Percentiles rank a stretch among this genome's conserved stretches.
These are phyloP conservation scores for Colletotrichum eremochloae DNA, from an alignment of 2,329 filamentous ascomycete genomes.

Conservation along the genomic window DNA sequence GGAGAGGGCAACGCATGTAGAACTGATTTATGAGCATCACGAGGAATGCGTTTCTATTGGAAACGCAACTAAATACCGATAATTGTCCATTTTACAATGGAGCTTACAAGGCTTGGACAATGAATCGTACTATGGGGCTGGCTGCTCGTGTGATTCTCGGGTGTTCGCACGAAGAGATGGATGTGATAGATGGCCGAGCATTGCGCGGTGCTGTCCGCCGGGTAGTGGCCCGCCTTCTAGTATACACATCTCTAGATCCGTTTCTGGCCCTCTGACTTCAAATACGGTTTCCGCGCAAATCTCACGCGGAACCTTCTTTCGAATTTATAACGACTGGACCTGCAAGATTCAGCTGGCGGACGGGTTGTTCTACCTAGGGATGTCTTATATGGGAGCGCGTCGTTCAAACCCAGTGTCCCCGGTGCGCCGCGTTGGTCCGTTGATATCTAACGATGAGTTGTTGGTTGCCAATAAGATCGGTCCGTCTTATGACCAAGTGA, in stretches of 20 bases:
- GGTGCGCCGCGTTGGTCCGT: background rate
- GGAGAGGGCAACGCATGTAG: background rate
- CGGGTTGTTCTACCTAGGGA: background rate
- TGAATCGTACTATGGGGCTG: too few species aligned
- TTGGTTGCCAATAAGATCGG: background rate
- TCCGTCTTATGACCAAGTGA: background rate
- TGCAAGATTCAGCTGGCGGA: background rate
- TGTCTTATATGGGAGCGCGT: background rate
- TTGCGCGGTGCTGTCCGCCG: background rate
- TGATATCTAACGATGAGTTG: background rate
- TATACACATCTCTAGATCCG: too few species aligned
- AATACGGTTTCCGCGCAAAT: background rate
- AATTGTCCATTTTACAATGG: too few species aligned
- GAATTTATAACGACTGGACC: background rate
- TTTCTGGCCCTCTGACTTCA: background rate
- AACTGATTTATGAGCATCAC: too few species aligned
- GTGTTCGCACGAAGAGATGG: background rate
- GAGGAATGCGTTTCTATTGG: background rate
- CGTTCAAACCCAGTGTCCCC: background rate
- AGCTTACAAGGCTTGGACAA: too few species aligned
- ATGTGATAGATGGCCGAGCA: background rate
- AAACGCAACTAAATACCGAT: background rate
- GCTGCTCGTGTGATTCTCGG: background rate
- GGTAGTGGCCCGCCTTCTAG: too few species aligned
- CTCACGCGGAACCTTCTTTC: background rate